phyloP scores from a whole-genome alignment of 495 filamentous ascomycete species.

The Penicillium paxilli region DNA sequence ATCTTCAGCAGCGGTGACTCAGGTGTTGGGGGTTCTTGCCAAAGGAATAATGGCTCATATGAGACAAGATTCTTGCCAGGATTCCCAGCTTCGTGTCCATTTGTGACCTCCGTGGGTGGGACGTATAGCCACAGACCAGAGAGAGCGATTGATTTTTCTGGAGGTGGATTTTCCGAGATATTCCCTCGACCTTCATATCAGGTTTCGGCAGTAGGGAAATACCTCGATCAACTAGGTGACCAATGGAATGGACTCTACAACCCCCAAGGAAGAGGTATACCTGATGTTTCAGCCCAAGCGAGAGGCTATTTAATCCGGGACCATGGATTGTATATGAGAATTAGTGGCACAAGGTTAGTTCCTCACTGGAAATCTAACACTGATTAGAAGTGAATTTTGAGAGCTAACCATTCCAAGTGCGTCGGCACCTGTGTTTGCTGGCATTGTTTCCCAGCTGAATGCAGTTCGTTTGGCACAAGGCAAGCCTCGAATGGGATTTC shows the following conservation, averaged over 20 bases:
- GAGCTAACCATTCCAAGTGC: too few species aligned
- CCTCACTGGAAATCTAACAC: too few species aligned
- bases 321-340: constrained; percentile 31
- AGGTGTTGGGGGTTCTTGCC: constrained; percentile 59
- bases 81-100: constrained; percentile 81
- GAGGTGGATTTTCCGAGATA: constrained; percentile 72
- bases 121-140: constrained; percentile 56
- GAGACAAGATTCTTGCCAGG: constrained; percentile 61
- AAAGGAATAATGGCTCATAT: constrained; percentile 65
- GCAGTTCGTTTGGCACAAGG: constrained; percentile 51
- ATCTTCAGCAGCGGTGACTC: constrained; percentile 75
- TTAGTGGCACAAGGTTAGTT: constrained; percentile 46
- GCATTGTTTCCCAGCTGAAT: constrained; percentile 57
- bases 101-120: constrained; percentile 75
- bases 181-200: constrained; percentile 69
- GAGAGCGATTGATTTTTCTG: constrained; percentile 56
- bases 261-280: constrained; percentile 64
- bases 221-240: constrained; percentile 44
- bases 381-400: too few species aligned
- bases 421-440: constrained; percentile 53
- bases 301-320: constrained; percentile 40
- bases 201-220: constrained; percentile 52
- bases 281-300: constrained; percentile 65
- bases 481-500: constrained; percentile 55
- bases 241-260: constrained; percentile 55